Conservation (phyloP, 73 alveolate genomes). For the Durusdinium trenchii region DNA sequence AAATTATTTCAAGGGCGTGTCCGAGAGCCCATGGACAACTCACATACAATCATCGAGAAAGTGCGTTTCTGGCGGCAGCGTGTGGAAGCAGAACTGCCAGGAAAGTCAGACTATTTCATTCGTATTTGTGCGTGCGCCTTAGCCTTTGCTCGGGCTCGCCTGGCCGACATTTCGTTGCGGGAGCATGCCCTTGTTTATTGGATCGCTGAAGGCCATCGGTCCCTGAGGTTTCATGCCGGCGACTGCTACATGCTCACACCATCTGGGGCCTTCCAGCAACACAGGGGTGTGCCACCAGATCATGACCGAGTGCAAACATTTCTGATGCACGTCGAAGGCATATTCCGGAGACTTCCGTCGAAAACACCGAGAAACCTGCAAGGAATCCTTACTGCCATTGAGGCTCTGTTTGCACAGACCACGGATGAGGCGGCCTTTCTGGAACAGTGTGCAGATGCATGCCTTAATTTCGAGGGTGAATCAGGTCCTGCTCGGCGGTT, state of each 20-base stretch:
- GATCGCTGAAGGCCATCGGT: conserved; percentile 7
- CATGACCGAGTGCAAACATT: conserved; percentile 2
- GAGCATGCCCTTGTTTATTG: conserved; percentile 44
- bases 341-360: conserved; percentile 31
- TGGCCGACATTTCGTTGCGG: not conserved
- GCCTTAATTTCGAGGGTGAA: conserved; percentile 2
- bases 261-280: conserved; percentile 38
- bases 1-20: not conserved
- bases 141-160: not conserved
- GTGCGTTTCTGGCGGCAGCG: not conserved
- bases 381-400: not conserved
- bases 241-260: conserved; percentile 25
- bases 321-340: conserved; percentile 40
- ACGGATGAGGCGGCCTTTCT: not conserved
- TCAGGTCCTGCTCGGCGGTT: not conserved
- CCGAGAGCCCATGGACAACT: not conserved
- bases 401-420: not conserved
- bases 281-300: conserved; percentile 32
- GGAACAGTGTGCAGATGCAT: not conserved
- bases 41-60: not conserved
- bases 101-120: not conserved
- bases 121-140: not conserved
- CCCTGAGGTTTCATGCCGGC: conserved; percentile 39
- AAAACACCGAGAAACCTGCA: not conserved
- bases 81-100: no score